phyloP scores from a whole-genome alignment of 2,329 filamentous ascomycete species.

The Laburnicola sp. region DNA sequence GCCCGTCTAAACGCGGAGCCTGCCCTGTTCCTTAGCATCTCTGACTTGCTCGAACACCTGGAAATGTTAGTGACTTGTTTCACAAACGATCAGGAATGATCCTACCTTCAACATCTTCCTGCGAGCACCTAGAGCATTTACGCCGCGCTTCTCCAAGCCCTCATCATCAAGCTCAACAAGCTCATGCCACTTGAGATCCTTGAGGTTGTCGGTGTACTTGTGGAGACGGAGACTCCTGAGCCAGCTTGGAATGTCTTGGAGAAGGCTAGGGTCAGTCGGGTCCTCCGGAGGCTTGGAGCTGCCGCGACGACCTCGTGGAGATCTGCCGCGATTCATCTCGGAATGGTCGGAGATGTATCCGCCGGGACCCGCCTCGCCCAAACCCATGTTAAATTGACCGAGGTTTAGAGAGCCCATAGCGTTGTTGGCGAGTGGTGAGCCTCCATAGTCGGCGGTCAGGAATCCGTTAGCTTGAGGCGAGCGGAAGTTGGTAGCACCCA shows the following conservation, averaged over 20 bases:
- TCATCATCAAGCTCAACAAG: constrained; percentile 90
- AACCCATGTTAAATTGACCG: constrained; percentile 64
- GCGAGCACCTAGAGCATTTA: constrained; percentile 90
- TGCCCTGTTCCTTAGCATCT: constrained; percentile 57
- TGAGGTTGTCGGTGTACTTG: constrained; percentile 98
- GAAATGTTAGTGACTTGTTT: constrained; percentile 33
- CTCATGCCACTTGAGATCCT: constrained; percentile 96
- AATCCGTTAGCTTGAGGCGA: constrained; percentile 96
- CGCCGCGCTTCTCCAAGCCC: constrained; percentile 86
- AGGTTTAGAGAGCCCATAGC: constrained; percentile 73
- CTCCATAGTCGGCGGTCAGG: constrained; percentile 80
- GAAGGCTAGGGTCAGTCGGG: constrained; percentile 83
- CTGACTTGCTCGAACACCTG: constrained; percentile 94
- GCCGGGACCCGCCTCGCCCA: constrained; percentile 58
- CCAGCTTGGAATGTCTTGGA: constrained; percentile 97
- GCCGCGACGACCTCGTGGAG: constrained; percentile 86
- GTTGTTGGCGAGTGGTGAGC: constrained; percentile 69
- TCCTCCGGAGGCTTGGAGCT: constrained; percentile 98
- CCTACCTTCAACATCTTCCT: constrained; percentile 96
- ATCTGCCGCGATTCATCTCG: constrained; percentile 86
- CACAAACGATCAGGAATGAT: background rate
- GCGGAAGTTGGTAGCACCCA: constrained; percentile 71
- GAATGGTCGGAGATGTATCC: constrained; percentile 88
- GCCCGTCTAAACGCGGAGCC: constrained; percentile 34
- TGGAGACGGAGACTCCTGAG: constrained; percentile 90